phyloP scores from a whole-genome alignment of 1,284 basidiomycete species.

The Porodaedalea pini region DNA sequence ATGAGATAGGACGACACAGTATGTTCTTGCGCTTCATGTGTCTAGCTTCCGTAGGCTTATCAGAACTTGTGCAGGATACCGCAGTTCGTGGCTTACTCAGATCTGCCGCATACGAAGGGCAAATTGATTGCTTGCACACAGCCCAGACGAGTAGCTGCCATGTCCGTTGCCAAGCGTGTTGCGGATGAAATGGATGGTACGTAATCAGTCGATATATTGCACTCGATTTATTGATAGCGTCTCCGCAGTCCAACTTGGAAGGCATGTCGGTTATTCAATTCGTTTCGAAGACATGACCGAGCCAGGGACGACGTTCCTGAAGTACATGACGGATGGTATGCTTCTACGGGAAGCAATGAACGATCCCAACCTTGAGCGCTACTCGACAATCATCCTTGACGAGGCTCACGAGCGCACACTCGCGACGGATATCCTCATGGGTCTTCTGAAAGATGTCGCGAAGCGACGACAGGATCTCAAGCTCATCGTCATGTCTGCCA shows the following conservation, averaged over 20 bases:
- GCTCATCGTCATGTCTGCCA: conserved; percentile 98
- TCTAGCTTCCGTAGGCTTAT: conserved; percentile 23
- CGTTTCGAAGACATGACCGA: conserved; percentile 99
- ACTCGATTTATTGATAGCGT: conserved; percentile 1
- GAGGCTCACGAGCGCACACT: conserved; percentile 98
- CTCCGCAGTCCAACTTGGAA: conserved; percentile 75
- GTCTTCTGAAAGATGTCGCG: conserved; percentile 75
- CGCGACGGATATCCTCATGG: conserved; percentile 98
- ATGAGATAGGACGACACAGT: conserved; percentile 75
- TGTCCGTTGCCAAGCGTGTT: conserved; percentile 98
- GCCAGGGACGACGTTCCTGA: conserved; percentile 85
- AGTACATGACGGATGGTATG: conserved; percentile 99
- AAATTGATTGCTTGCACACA: conserved; percentile 97
- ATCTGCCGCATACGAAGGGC: conserved; percentile 83
- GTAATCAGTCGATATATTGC: no score
- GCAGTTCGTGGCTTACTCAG: conserved; percentile 93
- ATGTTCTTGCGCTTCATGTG: conserved; percentile 33
- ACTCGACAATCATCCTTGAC: conserved; percentile 97
- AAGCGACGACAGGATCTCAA: conserved; percentile 87
- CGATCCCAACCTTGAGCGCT: conserved; percentile 84
- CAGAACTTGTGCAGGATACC: conserved; percentile 60
- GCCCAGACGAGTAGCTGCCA: conserved; percentile 94
- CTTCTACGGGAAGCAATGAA: conserved; percentile 96
- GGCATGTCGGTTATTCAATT: conserved; percentile 97
- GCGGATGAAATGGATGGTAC: conserved; percentile 96